These are phyloP conservation scores for Colletotrichum sp. DNA, from an alignment of 2,329 filamentous ascomycete species.

Conservation along the genomic window DNA sequence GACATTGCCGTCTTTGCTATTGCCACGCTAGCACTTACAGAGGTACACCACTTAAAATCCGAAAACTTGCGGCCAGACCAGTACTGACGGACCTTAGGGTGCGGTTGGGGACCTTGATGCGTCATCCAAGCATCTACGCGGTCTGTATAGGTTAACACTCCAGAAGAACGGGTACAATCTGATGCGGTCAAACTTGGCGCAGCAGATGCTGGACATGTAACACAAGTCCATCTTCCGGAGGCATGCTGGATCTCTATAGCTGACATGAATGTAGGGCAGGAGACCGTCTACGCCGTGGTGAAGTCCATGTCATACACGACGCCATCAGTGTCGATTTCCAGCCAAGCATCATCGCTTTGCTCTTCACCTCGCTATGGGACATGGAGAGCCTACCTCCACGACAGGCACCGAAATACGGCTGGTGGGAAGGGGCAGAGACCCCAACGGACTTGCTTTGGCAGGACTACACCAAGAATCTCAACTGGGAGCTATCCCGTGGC, in stretches of 20 bases:
- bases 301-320: conserved; percentile 37
- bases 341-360: conserved; percentile 49
- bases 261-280: conserved; percentile 38
- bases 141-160: conserved; percentile 36
- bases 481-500: conserved; percentile 40
- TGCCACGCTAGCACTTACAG: conserved; percentile 47
- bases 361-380: conserved; percentile 49
- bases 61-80: neutral
- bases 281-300: conserved; percentile 42
- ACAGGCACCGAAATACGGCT: conserved; percentile 39
- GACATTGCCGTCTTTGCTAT: conserved; percentile 49
- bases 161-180: conserved; percentile 29
- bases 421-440: conserved; percentile 40
- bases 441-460: conserved; percentile 40
- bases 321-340: conserved; percentile 40
- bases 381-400: conserved; percentile 37
- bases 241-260: neutral
- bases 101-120: conserved; percentile 48
- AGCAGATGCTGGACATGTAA: conserved; percentile 48
- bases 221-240: neutral
- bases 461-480: conserved; percentile 39
- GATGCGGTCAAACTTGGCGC: conserved; percentile 38
- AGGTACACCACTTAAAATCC: conserved; percentile 38
- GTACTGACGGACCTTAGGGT: conserved; percentile 32
- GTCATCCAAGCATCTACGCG: conserved; percentile 46